These are phyloP conservation scores for Carex pumila DNA, from an alignment of 176 grass and related monocot genomes.

Conservation along the genomic window DNA sequence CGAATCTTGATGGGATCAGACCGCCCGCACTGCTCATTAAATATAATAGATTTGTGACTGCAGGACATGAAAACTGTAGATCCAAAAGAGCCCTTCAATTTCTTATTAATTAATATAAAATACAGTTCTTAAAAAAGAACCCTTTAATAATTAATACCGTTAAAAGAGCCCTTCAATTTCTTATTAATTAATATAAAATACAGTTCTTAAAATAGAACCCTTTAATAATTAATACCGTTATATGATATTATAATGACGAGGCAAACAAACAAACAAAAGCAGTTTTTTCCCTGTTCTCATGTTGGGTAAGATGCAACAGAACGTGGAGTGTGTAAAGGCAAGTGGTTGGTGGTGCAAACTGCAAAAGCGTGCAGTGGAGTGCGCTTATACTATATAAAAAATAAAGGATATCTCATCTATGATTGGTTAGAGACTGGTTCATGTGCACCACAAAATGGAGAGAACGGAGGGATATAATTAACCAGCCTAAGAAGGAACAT, in stretches of 20 bases:
- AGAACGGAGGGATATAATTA: neutral
- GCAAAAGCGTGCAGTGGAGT: conserved; percentile 24
- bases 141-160: too few relatives aligned
- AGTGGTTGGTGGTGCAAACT: neutral
- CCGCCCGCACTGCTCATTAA: too few relatives aligned
- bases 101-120: too few relatives aligned
- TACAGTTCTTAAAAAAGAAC: too few relatives aligned
- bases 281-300: conserved; percentile 19
- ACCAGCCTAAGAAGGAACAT: neutral
- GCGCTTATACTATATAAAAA: conserved; percentile 1
- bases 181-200: too few relatives aligned
- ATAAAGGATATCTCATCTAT: neutral
- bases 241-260: neutral
- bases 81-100: too few relatives aligned
- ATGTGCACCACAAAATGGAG: neutral
- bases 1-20: too few relatives aligned
- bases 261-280: conserved; percentile 5
- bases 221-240: too few relatives aligned
- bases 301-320: conserved; percentile 23
- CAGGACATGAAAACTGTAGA: too few relatives aligned
- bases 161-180: too few relatives aligned
- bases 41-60: too few relatives aligned
- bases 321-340: conserved; percentile 14
- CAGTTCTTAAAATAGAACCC: too few relatives aligned
- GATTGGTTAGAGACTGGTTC: neutral